Conservation (phyloP, 257 asterid genomes). For the Lantana camara region DNA sequence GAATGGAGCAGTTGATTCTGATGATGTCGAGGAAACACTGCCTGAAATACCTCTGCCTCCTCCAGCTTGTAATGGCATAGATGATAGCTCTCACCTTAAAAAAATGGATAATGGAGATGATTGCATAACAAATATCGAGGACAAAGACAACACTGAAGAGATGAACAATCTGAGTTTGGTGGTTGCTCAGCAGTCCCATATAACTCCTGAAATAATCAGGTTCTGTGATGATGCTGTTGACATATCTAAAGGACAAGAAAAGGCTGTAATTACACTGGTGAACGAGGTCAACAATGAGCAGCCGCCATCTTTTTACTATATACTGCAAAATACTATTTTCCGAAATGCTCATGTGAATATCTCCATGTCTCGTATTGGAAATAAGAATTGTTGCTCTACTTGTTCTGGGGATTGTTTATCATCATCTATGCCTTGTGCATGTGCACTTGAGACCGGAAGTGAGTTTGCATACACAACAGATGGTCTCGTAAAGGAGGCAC, state of each 20-base stretch:
- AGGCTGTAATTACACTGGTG: constrained; percentile 55
- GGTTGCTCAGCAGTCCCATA: constrained; percentile 37
- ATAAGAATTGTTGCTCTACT: constrained; percentile 56
- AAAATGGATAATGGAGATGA: constrained; percentile 34
- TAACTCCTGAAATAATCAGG: constrained; percentile 39
- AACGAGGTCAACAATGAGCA: constrained; percentile 61
- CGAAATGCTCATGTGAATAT: constrained; percentile 69
- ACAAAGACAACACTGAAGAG: constrained; percentile 37
- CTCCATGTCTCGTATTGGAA: constrained; percentile 76
- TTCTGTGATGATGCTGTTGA: constrained; percentile 50
- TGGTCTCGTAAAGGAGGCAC: constrained; percentile 75
- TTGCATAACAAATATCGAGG: constrained; percentile 29
- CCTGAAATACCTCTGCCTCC: constrained; percentile 33
- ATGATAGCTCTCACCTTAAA: constrained; percentile 31
- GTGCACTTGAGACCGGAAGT: constrained; percentile 77
- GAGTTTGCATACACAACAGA: constrained; percentile 80
- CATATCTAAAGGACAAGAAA: constrained; percentile 86
- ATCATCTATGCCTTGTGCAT: constrained; percentile 65
- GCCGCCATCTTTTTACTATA: constrained; percentile 78
- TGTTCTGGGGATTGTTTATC: constrained; percentile 83
- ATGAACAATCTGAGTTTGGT: constrained; percentile 42
- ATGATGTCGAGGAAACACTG: constrained; percentile 32
- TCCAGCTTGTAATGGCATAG: constrained; percentile 39
- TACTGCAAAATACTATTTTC: constrained; percentile 67
- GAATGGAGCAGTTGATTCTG: constrained; percentile 34